A percentile compares a stretch with the other conserved stretches of the same genome.
phyloP scores from a whole-genome alignment of 148 eudicot species.

The Suaeda aralocaspica region DNA sequence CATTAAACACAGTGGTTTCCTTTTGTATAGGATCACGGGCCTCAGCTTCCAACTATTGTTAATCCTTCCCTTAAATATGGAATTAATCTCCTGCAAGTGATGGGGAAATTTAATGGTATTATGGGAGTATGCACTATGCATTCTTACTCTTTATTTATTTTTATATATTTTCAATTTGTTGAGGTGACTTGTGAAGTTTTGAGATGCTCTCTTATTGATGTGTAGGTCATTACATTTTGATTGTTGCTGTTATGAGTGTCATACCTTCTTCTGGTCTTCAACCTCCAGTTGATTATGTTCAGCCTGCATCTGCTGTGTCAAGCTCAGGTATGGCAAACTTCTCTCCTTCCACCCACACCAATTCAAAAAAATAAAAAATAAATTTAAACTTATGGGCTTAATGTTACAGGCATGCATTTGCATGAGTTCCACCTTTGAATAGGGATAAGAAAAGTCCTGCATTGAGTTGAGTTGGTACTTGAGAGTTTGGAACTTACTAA shows the following conservation, averaged over 20 bases:
- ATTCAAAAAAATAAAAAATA: not conserved
- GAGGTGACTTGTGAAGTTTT: conserved; percentile 24
- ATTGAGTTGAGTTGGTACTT: no score
- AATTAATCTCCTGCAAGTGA: conserved; percentile 77
- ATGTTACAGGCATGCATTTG: not conserved
- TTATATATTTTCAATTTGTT: not conserved
- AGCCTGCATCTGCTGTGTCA: conserved; percentile 42
- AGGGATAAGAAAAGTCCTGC: no score
- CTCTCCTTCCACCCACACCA: not conserved
- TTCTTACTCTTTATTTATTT: conserved; percentile 2
- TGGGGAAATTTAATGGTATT: conserved; percentile 74
- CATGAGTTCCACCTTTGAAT: no score
- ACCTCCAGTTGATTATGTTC: conserved; percentile 60
- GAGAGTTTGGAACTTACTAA: no score
- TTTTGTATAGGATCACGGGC: conserved; percentile 55
- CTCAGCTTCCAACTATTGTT: conserved; percentile 66
- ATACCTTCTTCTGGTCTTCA: conserved; percentile 37
- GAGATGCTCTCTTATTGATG: conserved; percentile 22
- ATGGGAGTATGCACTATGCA: not conserved
- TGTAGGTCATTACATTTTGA: conserved; percentile 59
- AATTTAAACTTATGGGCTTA: not conserved
- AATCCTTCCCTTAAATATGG: conserved; percentile 60
- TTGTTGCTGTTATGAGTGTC: conserved; percentile 58
- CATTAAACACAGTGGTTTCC: conserved; percentile 4
- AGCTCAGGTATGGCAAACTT: conserved; percentile 49